A percentile compares a stretch with the other conserved stretches of the same genome.
Conservation (phyloP, 2,329 filamentous ascomycete species). For the Hypoxylon sp. region DNA sequence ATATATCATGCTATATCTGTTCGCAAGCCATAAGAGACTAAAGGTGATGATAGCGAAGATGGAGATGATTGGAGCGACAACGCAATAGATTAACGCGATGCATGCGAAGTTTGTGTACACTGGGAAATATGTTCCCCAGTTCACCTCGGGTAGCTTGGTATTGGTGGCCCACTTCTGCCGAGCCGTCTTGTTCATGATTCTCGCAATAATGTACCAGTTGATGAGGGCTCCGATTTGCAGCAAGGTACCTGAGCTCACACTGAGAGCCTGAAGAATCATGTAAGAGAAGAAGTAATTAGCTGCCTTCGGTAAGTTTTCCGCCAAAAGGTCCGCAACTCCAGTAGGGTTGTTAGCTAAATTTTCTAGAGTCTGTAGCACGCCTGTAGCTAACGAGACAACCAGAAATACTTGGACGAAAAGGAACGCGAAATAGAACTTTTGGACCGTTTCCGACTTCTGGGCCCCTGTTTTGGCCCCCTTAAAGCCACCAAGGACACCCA, state of each 20-base stretch:
- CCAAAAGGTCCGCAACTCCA: slow-evolving; percentile 79
- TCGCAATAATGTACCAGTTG: slow-evolving; percentile 85
- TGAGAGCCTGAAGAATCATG: slow-evolving; percentile 94
- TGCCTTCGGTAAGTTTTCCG: slow-evolving; percentile 83
- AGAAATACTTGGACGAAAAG: slow-evolving; percentile 96
- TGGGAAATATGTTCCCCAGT: slow-evolving; percentile 95
- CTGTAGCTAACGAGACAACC: slow-evolving; percentile 86
- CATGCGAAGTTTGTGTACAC: slow-evolving; percentile 97
- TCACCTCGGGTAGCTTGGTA: slow-evolving; percentile 80
- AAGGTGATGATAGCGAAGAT: slow-evolving; percentile 96
- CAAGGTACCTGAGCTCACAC: slow-evolving; percentile 89
- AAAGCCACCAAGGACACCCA: slow-evolving; percentile 78
- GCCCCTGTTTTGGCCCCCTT: slow-evolving; percentile 89
- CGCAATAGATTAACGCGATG: slow-evolving; percentile 89
- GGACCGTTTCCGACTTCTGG: slow-evolving; percentile 84
- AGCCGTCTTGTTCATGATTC: slow-evolving; percentile 85
- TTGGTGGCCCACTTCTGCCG: slow-evolving; percentile 88
- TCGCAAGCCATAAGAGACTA: slow-evolving; percentile 90
- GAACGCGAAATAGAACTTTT: slow-evolving; percentile 93
- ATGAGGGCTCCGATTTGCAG: slow-evolving; percentile 85
- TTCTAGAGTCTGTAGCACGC: slow-evolving; percentile 75
- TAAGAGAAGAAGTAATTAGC: slow-evolving; percentile 99
- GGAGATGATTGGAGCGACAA: slow-evolving; percentile 91
- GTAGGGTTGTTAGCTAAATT: slow-evolving; percentile 70
- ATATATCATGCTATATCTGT: slow-evolving; percentile 97